These are phyloP conservation scores for Cryphonectria japonica DNA, from an alignment of 2,329 filamentous ascomycete genomes.

Conservation along the genomic window DNA sequence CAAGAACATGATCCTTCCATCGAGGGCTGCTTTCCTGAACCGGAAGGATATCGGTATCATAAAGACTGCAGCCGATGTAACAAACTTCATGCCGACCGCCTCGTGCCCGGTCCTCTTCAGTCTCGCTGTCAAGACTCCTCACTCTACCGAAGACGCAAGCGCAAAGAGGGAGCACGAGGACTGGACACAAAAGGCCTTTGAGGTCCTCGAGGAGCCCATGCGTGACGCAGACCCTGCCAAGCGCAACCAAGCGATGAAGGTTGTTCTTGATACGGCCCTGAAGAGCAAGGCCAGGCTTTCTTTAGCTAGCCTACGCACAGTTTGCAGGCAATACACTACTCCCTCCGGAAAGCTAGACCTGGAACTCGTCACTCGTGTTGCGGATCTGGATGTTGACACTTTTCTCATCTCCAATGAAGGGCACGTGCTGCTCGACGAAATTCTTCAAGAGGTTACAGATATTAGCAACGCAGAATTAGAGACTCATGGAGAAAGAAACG, in stretches of 20 bases:
- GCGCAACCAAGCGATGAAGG: slow-evolving; percentile 35
- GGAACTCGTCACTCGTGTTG: slow-evolving; percentile 46
- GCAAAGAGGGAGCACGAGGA: slow-evolving; percentile 43
- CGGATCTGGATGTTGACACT: slow-evolving; percentile 52
- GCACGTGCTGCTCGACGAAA: slow-evolving; percentile 43
- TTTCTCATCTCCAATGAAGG: slow-evolving; percentile 47
- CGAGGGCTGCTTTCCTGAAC: slow-evolving; percentile 51
- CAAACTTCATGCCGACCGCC: slow-evolving; percentile 40
- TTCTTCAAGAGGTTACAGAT: slow-evolving; percentile 43
- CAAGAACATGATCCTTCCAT: slow-evolving; percentile 56
- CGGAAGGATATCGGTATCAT: slow-evolving; percentile 47
- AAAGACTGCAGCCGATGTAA: slow-evolving; percentile 45
- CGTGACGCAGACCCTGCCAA: slow-evolving; percentile 31
- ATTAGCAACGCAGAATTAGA: slow-evolving; percentile 29
- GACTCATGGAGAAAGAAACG: slow-evolving; percentile 10
- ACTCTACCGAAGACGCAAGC: slow-evolving; percentile 42
- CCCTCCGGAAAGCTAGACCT: slow-evolving; percentile 44
- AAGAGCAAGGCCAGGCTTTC: slow-evolving; percentile 40
- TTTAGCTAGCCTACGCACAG: slow-evolving; percentile 44
- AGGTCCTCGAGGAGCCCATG: slow-evolving; percentile 37
- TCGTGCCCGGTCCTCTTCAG: slow-evolving; percentile 52
- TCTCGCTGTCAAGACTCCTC: slow-evolving; percentile 41
- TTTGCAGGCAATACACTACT: slow-evolving; percentile 50
- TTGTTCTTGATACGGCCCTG: slow-evolving; percentile 40
- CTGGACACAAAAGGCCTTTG: slow-evolving; percentile 47